Evolutionary conservation across 768 basidiomycete genomes (phyloP).

Genomic region (Suillus variegatus): DNA sequence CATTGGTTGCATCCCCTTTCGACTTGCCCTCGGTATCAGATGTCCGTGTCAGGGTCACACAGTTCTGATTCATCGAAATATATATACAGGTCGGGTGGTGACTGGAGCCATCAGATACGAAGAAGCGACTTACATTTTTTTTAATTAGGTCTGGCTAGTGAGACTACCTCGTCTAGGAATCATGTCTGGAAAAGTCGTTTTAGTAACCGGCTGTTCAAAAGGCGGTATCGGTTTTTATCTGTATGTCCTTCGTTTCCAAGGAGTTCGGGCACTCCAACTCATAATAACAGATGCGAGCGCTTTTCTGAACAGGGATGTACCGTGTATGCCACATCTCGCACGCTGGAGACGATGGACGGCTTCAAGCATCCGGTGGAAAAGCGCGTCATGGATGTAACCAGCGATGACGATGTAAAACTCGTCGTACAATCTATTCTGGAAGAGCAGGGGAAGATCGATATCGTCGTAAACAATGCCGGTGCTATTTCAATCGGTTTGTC

Average conservation of each 20-base stretch:
- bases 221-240: conserved; percentile 75
- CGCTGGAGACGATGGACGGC: conserved; percentile 57
- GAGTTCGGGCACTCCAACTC: neutral
- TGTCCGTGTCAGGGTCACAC: neutral
- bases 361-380: conserved; percentile 51
- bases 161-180: neutral
- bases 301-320: conserved; percentile 66
- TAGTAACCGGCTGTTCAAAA: conserved; percentile 71
- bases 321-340: conserved; percentile 77
- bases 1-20: conserved; percentile 12
- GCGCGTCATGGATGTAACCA: conserved; percentile 62
- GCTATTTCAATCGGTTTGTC: conserved; percentile 44
- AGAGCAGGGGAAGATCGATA: conserved; percentile 63
- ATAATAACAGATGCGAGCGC: conserved; percentile 56
- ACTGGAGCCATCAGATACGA: neutral
- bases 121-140: neutral
- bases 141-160: neutral
- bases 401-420: conserved; percentile 53
- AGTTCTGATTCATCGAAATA: neutral
- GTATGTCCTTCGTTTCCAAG: conserved; percentile 34
- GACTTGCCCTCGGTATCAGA: conserved; percentile 5
- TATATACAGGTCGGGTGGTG: neutral
- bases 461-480: conserved; percentile 81
- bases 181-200: conserved; percentile 43
- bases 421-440: conserved; percentile 53